Conservation (phyloP, 2,329 filamentous ascomycete genomes). For the Berkeleyomyces rouxiae region DNA sequence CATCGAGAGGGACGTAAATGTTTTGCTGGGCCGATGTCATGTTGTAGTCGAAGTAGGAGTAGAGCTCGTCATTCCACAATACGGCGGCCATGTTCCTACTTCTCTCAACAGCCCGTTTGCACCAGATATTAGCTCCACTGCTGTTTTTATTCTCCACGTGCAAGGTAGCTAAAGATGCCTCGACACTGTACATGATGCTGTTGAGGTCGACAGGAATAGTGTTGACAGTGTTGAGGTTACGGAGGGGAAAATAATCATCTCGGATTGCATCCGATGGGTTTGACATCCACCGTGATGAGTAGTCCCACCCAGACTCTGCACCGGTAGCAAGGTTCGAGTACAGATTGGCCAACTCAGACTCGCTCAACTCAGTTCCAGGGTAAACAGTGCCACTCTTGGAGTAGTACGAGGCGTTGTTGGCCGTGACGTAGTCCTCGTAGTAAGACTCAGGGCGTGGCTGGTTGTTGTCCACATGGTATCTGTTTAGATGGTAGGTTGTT, state of each 20-base stretch:
- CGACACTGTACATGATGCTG: slow-evolving; percentile 50
- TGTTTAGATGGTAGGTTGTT: slow-evolving; percentile 38
- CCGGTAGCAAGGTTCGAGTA: slow-evolving; percentile 48
- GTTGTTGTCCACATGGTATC: slow-evolving; percentile 44
- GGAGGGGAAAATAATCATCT: slow-evolving; percentile 48
- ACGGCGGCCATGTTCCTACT: slow-evolving; percentile 45
- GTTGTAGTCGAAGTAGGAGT: slow-evolving; percentile 55
- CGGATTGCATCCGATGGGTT: slow-evolving; percentile 39
- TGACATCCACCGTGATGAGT: slow-evolving; percentile 39
- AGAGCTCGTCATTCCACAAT: slow-evolving; percentile 47
- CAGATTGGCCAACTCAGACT: slow-evolving; percentile 32
- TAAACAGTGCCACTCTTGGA: slow-evolving; percentile 41
- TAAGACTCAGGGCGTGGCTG: slow-evolving; percentile 52
- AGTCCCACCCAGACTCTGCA: slow-evolving; percentile 52
- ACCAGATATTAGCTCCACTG: slow-evolving; percentile 33
- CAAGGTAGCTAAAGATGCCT: slow-evolving; percentile 40
- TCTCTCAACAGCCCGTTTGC: slow-evolving; percentile 31
- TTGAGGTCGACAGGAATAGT: slow-evolving; percentile 50
- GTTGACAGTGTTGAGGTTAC: slow-evolving; percentile 42
- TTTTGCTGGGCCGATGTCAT: slow-evolving; percentile 40
- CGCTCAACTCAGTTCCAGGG: slow-evolving; percentile 34
- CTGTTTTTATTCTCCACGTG: slow-evolving; percentile 33
- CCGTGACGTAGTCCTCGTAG: slow-evolving; percentile 47
- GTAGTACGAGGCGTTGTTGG: slow-evolving; percentile 49
- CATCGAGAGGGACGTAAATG: slow-evolving; percentile 26